Percentiles rank a stretch among this genome's conserved stretches.
phyloP scores from a whole-genome alignment of 2,329 filamentous ascomycete species.

The Claviceps digitariae region DNA sequence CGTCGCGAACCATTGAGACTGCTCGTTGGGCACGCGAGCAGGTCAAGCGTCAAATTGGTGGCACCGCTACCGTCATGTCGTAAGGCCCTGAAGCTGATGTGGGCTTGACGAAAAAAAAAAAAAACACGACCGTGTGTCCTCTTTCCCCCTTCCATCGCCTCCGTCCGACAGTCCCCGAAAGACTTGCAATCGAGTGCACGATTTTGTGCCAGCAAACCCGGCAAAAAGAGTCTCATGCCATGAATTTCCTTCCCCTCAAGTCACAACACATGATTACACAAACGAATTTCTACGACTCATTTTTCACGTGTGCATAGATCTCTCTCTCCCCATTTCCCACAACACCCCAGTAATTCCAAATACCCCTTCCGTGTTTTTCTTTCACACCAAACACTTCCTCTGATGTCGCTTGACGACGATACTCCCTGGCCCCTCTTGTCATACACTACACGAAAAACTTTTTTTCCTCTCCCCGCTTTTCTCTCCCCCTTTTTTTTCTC shows the following conservation, averaged over 20 bases:
- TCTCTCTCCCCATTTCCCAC: conserved; percentile 12
- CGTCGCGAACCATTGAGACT: conserved; percentile 75
- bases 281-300: conserved; percentile 24
- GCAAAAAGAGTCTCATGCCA: no score
- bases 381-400: background rate
- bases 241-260: background rate
- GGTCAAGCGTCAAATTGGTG: conserved; percentile 76
- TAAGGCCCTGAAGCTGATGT: conserved; percentile 26
- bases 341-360: conserved; percentile 26
- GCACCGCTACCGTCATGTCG: conserved; percentile 36
- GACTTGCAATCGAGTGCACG: background rate
- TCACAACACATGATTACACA: conserved; percentile 15
- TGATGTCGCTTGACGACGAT: background rate
- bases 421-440: background rate
- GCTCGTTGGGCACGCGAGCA: conserved; percentile 96
- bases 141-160: background rate
- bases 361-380: conserved; percentile 15
- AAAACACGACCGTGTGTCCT: background rate
- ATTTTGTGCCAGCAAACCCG: conserved; percentile 2
- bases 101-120: background rate
- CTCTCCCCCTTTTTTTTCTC: background rate
- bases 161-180: background rate
- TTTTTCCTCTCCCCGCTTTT: background rate
- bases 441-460: background rate
- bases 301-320: conserved; percentile 26